Conservation (phyloP, 2,329 filamentous ascomycete species). For the Ceratocystis ficicola region DNA sequence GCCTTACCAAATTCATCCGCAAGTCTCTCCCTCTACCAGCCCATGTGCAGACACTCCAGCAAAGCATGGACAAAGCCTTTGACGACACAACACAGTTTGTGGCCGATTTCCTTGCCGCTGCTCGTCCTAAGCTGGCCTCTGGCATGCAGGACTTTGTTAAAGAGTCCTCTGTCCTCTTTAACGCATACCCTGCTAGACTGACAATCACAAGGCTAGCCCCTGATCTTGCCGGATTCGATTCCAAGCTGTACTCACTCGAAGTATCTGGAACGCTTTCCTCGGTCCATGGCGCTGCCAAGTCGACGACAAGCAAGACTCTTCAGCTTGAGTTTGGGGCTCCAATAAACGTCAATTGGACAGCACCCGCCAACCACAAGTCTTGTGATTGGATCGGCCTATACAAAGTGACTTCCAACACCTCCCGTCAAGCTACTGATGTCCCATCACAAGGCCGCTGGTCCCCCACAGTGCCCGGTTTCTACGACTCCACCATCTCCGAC, state of each 20-base stretch:
- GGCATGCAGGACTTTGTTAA: conserved; percentile 78
- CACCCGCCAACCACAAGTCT: conserved; percentile 73
- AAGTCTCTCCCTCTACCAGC: conserved; percentile 65
- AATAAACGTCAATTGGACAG: conserved; percentile 81
- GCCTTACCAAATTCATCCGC: conserved; percentile 82
- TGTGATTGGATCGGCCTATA: conserved; percentile 95
- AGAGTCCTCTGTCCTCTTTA: conserved; percentile 79
- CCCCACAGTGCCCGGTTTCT: conserved; percentile 63
- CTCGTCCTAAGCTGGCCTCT: conserved; percentile 72
- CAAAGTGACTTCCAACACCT: conserved; percentile 87
- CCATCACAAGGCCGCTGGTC: conserved; percentile 83
- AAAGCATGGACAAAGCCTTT: conserved; percentile 75
- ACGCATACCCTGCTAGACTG: conserved; percentile 74
- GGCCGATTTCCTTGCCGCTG: conserved; percentile 77
- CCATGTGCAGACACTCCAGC: conserved; percentile 62
- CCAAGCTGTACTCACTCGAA: conserved; percentile 65
- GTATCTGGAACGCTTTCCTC: conserved; percentile 53
- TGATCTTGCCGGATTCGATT: conserved; percentile 67
- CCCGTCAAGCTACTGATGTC: conserved; percentile 70
- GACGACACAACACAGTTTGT: conserved; percentile 80
- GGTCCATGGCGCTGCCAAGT: conserved; percentile 27
- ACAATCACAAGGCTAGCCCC: conserved; percentile 68
- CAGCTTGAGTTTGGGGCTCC: conserved; percentile 82
- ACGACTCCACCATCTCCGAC: conserved; percentile 63
- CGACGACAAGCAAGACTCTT: conserved; percentile 48